Evolutionary conservation across 345 rosid genomes (phyloP).

Genomic region (Citrus maxima): DNA sequence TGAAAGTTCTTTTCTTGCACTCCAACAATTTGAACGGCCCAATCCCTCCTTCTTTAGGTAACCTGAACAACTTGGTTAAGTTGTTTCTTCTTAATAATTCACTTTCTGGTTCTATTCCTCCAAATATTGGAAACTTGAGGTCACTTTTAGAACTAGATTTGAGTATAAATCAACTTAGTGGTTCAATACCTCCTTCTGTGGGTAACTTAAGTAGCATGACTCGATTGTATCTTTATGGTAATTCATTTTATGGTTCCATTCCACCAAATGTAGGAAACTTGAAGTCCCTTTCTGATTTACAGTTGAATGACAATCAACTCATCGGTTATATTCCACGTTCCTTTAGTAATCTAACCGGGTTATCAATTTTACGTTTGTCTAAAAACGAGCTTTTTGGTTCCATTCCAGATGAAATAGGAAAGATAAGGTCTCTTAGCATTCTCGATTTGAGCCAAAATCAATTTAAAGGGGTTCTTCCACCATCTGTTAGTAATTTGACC

Average conservation of each 20-base stretch:
- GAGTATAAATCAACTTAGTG: too few relatives aligned
- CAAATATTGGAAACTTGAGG: too few relatives aligned
- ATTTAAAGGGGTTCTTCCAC: neutral
- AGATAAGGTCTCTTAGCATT: neutral
- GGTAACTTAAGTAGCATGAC: too few relatives aligned
- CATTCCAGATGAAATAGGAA: slow-evolving; percentile 20
- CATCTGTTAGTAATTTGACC: too few relatives aligned
- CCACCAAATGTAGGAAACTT: slow-evolving; percentile 11
- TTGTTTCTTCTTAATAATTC: too few relatives aligned
- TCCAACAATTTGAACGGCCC: too few relatives aligned
- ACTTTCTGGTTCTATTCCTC: too few relatives aligned
- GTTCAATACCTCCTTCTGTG: too few relatives aligned
- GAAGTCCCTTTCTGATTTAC: neutral
- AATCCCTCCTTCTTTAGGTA: too few relatives aligned
- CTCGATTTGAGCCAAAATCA: neutral
- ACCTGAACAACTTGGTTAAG: too few relatives aligned
- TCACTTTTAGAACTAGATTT: too few relatives aligned
- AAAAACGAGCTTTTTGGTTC: slow-evolving; percentile 16
- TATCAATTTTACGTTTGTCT: neutral
- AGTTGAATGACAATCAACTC: neutral
- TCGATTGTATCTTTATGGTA: neutral
- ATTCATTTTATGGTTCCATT: slow-evolving; percentile 2
- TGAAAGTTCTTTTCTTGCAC: too few relatives aligned
- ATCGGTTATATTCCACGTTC: neutral
- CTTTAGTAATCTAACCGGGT: slow-evolving; percentile 2